These are phyloP conservation scores for Saturnispora halmiae DNA, from an alignment of 805 yeast species.

Conservation along the genomic window DNA sequence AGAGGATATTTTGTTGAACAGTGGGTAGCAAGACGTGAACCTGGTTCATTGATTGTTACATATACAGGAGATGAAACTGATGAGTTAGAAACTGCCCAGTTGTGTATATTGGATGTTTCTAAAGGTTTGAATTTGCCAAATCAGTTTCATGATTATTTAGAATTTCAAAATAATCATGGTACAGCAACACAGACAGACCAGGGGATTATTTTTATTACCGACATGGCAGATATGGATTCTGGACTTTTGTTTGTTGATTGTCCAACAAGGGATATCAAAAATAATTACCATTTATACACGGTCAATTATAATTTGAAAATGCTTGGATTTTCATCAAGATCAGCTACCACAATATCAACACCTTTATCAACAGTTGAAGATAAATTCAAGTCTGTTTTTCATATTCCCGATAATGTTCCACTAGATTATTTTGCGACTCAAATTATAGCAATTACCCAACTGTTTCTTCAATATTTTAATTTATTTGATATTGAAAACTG, in stretches of 20 bases:
- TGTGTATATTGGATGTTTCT: not conserved
- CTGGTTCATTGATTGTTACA: slow-evolving; percentile 62
- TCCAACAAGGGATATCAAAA: slow-evolving; percentile 44
- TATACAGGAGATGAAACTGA: slow-evolving; percentile 80
- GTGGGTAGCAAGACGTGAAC: slow-evolving; percentile 72
- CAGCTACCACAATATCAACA: slow-evolving; percentile 58
- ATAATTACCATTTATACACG: slow-evolving; percentile 44
- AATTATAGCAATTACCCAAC: slow-evolving; percentile 65
- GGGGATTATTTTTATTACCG: slow-evolving; percentile 69
- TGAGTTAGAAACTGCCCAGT: slow-evolving; percentile 27
- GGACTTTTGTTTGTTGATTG: slow-evolving; percentile 63
- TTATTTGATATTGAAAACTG: slow-evolving; percentile 57
- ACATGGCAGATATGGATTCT: slow-evolving; percentile 65
- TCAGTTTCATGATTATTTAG: slow-evolving; percentile 50
- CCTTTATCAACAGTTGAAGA: slow-evolving; percentile 74
- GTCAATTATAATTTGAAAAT: slow-evolving; percentile 71
- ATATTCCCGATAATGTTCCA: slow-evolving; percentile 45
- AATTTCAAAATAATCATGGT: slow-evolving; percentile 54
- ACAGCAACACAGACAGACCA: slow-evolving; percentile 54
- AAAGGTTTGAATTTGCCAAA: slow-evolving; percentile 33
- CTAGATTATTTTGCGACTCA: slow-evolving; percentile 62
- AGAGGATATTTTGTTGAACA: slow-evolving; percentile 91
- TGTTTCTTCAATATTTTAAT: slow-evolving; percentile 68
- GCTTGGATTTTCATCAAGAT: slow-evolving; percentile 77
- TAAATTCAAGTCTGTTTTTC: slow-evolving; percentile 70